Base-by-base conservation (phyloP, 1,284 basidiomycete species). In the Trametes versicolor region DNA sequence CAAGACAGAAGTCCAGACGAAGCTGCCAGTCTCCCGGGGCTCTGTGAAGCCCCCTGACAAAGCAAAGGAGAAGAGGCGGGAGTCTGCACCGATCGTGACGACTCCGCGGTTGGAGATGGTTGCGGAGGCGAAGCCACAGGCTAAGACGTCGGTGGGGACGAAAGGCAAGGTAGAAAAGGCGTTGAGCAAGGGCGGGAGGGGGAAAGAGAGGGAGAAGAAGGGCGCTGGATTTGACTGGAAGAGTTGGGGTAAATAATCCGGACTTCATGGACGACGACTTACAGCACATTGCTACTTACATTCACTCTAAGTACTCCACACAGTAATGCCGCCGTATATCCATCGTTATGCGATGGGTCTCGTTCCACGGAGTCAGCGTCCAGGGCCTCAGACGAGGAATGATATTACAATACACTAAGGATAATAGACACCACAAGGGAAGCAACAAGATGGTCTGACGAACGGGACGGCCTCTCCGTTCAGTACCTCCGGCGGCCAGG, bases 401-500 rank as follows among this genome's bases (percentile, higher is more conserved):
- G 49, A 34, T 34, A 66, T 66, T 69, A 69, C 58, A 67, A 51
- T 69, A 69, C 68, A 69, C 63, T 69, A 65, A 23, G 50, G 48
- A 63, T 58, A 63, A 66, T 63, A 61, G 45, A 49, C 25, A 53
- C 37, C 25, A 39, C 19, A 45, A 57, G 49, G 23, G 25, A 37
- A 41, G 29, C 32, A 29, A 32, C 56, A 21, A 49, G 56, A 60
- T 36, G 52, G 50, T 63, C 37, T 19, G 12, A 52, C 53, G 15
- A 45, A 27, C 47, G 49, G 58, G 23, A 63, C 17, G 25, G 25
- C 43, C 57, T 25, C 55, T 25, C 48, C 50, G 62, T 58, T 85
- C 78, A 91, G 75, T 89, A 91, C 74, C 90, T 83, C 78, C 90
- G 82, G 68, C 91, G 81, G 51, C 88, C 85, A 25, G 92, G 92